These are phyloP conservation scores for Tetrapisispora iriomotensis DNA, from an alignment of 805 yeast genomes.

Conservation along the genomic window DNA sequence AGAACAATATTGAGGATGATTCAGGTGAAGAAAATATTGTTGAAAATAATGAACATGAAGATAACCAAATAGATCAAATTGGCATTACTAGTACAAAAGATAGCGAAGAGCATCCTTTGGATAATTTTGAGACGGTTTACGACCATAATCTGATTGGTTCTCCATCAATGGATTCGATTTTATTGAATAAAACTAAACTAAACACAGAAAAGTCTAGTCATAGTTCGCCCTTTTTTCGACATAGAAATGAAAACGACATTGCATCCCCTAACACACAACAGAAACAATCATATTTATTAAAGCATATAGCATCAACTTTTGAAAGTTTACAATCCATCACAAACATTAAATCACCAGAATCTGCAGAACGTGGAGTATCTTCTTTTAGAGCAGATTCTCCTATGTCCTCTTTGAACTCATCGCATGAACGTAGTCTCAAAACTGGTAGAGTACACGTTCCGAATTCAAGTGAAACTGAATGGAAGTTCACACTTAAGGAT, in stretches of 20 bases:
- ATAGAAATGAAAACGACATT: not conserved
- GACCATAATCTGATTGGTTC: not conserved
- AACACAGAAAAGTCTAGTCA: not conserved
- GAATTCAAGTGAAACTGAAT: constrained; percentile 36
- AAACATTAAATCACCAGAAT: constrained; percentile 2
- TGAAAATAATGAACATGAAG: not conserved
- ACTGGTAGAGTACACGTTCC: constrained; percentile 1
- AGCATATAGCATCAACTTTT: constrained; percentile 1
- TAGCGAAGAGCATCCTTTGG: too few relatives aligned
- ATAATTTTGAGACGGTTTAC: too few relatives aligned
- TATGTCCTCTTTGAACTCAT: not conserved
- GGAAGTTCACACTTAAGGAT: constrained; percentile 49
- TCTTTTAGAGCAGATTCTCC: not conserved
- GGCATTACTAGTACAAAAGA: too few relatives aligned
- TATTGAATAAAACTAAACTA: not conserved
- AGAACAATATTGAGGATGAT: not conserved
- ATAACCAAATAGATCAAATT: too few relatives aligned
- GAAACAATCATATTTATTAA: not conserved
- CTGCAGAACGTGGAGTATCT: not conserved
- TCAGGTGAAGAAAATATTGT: too few relatives aligned
- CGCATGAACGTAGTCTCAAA: not conserved
- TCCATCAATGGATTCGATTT: not conserved
- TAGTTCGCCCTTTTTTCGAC: not conserved
- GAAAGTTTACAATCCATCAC: constrained; percentile 1
- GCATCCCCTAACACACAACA: not conserved